phyloP scores from a whole-genome alignment of 257 asterid genomes.

The Plantago elongata region DNA sequence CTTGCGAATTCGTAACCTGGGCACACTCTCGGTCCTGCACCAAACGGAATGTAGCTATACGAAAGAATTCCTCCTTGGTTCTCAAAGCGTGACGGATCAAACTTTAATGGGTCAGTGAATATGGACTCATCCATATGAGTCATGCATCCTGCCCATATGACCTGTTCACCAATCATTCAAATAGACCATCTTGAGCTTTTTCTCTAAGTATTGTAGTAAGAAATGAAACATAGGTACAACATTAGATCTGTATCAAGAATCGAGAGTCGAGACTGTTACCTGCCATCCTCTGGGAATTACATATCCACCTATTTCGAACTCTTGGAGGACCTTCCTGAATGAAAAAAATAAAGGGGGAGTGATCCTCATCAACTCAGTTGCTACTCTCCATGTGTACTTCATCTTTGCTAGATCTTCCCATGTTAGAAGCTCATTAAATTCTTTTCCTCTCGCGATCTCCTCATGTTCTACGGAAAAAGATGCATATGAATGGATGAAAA shows the following conservation, averaged over 20 bases:
- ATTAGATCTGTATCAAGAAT: not conserved
- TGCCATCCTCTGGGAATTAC: conserved; percentile 23
- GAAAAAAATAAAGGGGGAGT: conserved; percentile 6
- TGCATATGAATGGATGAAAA: not conserved
- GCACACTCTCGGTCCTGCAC: conserved; percentile 1
- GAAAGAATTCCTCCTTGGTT: not conserved
- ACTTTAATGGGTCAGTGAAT: conserved; percentile 1
- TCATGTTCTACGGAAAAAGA: conserved; percentile 12
- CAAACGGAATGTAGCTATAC: not conserved
- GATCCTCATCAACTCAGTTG: conserved; percentile 16
- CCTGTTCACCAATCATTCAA: not conserved
- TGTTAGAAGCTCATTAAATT: conserved; percentile 11
- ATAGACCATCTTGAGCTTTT: not conserved
- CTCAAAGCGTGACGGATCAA: conserved; percentile 3
- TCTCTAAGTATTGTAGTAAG: not conserved
- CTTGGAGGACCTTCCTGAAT: conserved; percentile 17
- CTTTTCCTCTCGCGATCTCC: conserved; percentile 16
- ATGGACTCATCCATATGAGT: conserved; percentile 6
- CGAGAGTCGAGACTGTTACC: not conserved
- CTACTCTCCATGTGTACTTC: conserved; percentile 28
- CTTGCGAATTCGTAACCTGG: not conserved
- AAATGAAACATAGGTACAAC: not conserved
- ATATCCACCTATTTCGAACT: conserved; percentile 18
- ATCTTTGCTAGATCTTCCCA: conserved; percentile 26
- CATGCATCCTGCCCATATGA: not conserved